A percentile compares a stretch with the other conserved stretches of the same genome.
phyloP scores from a whole-genome alignment of 1,139 yeast species.

The Lodderomyces parapsilosis region DNA sequence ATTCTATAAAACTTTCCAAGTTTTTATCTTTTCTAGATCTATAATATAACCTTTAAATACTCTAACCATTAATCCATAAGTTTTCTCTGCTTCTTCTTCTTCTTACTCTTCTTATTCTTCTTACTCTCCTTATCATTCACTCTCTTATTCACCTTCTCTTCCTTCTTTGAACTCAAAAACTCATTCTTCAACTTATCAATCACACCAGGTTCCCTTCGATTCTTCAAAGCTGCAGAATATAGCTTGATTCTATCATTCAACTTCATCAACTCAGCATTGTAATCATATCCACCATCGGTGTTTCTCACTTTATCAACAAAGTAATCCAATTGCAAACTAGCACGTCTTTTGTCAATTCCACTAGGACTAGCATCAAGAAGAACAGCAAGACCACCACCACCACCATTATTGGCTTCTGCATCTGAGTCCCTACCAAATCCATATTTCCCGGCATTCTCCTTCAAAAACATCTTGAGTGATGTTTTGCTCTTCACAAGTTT shows the following conservation, averaged over 20 bases:
- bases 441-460: slow-evolving; percentile 7
- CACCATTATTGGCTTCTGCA: too few species aligned
- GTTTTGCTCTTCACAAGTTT: neutral
- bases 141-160: neutral
- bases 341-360: neutral
- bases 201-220: neutral
- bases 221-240: neutral
- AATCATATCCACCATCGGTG: neutral
- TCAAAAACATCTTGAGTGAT: slow-evolving; percentile 18
- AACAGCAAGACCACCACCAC: slow-evolving; percentile 1
- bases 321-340: slow-evolving; percentile 2
- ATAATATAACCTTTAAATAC: too few species aligned
- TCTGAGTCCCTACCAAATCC: slow-evolving; percentile 4
- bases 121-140: neutral
- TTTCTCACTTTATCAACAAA: neutral
- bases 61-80: too few species aligned
- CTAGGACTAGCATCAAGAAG: slow-evolving; percentile 13
- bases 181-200: neutral
- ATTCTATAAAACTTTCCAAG: too few species aligned
- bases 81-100: neutral
- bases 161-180: neutral
- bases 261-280: neutral
- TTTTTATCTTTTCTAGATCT: too few species aligned
- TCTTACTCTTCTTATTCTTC: neutral
- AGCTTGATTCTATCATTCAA: neutral